phyloP scores from a whole-genome alignment of 495 filamentous ascomycete genomes.

The Aspergillus diversus region DNA sequence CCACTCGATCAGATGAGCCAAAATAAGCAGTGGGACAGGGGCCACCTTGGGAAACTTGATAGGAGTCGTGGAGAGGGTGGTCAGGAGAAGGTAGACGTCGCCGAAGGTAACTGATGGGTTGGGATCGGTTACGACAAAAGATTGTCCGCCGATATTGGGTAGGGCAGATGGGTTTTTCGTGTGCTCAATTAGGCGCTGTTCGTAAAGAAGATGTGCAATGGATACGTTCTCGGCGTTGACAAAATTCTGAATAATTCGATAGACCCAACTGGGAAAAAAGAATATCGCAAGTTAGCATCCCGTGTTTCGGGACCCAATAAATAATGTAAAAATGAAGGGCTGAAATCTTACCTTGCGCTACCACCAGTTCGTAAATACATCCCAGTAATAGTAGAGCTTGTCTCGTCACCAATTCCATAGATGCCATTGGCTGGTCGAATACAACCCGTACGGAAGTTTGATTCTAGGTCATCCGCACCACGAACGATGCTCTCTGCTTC shows the following conservation, averaged over 20 bases:
- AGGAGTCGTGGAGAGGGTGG: constrained; percentile 37
- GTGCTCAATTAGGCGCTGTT: constrained; percentile 55
- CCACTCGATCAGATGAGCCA: constrained; percentile 53
- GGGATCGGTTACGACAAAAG: constrained; percentile 46
- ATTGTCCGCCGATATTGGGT: constrained; percentile 43
- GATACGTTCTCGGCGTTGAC: constrained; percentile 62
- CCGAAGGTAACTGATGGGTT: constrained; percentile 39
- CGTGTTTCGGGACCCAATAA: constrained; percentile 15
- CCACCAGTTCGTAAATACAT: constrained; percentile 36
- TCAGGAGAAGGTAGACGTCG: constrained; percentile 40
- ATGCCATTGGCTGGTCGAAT: constrained; percentile 62
- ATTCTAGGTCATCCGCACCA: constrained; percentile 40
- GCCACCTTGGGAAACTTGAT: constrained; percentile 33
- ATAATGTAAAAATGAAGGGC: background rate
- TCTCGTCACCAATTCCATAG: constrained; percentile 59
- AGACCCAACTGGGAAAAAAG: constrained; percentile 45
- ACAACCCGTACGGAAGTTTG: constrained; percentile 57
- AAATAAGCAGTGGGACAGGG: constrained; percentile 39
- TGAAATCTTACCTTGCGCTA: constrained; percentile 41
- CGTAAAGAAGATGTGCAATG: constrained; percentile 61
- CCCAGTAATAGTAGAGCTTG: constrained; percentile 46
- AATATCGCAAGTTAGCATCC: constrained; percentile 18
- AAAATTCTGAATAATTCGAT: constrained; percentile 56
- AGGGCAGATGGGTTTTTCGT: constrained; percentile 43
- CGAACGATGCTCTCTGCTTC: constrained; percentile 57